Evolutionary conservation across 768 basidiomycete genomes (phyloP).

Genomic region (Termitomyces sp.): DNA sequence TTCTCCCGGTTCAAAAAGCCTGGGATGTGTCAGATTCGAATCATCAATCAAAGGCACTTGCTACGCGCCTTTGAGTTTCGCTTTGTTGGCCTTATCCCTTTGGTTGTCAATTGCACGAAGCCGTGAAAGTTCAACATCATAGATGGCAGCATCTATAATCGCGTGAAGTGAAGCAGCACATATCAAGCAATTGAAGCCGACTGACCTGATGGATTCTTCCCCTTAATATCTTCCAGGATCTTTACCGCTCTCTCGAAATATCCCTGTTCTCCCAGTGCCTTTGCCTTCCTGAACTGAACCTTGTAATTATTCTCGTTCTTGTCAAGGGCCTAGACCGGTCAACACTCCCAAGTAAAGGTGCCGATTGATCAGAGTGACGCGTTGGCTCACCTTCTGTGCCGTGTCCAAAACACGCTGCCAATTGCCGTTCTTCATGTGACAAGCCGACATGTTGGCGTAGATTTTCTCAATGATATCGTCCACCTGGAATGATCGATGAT

Average conservation of each 20-base stretch:
- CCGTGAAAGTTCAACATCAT: constrained; percentile 62
- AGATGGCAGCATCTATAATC: constrained; percentile 47
- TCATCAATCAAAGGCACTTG: background rate
- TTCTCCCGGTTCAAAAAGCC: constrained; percentile 45
- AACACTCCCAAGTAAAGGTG: background rate
- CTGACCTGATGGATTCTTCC: constrained; percentile 59
- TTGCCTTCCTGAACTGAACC: constrained; percentile 78
- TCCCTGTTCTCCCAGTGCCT: constrained; percentile 73
- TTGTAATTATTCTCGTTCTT: constrained; percentile 78
- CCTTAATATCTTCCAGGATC: constrained; percentile 61
- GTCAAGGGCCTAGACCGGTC: constrained; percentile 53
- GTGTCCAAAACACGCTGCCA: constrained; percentile 78
- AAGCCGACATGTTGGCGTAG: constrained; percentile 83
- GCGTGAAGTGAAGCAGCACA: background rate
- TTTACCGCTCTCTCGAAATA: constrained; percentile 71
- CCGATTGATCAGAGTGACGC: background rate
- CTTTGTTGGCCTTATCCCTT: constrained; percentile 58
- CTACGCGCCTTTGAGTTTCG: constrained; percentile 68
- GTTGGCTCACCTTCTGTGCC: constrained; percentile 65
- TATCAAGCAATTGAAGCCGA: background rate
- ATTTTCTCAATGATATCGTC: constrained; percentile 79
- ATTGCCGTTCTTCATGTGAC: constrained; percentile 76
- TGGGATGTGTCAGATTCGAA: constrained; percentile 16
- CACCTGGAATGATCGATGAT: constrained; percentile 37
- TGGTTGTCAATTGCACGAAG: constrained; percentile 63